phyloP scores from a whole-genome alignment of 2,329 filamentous ascomycete species.

The Acarospora socialis region DNA sequence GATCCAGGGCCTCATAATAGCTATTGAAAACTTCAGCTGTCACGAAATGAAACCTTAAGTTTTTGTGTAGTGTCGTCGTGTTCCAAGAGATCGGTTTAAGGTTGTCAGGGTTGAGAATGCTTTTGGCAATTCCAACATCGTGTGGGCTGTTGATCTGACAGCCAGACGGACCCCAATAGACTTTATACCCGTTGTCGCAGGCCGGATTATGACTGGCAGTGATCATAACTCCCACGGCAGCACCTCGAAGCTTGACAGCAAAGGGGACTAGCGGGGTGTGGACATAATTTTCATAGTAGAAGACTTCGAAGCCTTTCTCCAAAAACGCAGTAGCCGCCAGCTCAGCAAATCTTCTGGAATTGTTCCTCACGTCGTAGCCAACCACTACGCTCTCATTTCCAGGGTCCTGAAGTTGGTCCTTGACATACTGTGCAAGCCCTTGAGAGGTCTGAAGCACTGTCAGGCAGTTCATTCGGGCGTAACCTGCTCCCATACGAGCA shows the following conservation, averaged over 20 bases:
- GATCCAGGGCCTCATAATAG: constrained; percentile 27
- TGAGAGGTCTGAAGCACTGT: constrained; percentile 51
- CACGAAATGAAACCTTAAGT: constrained; percentile 25
- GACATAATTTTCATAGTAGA: constrained; percentile 41
- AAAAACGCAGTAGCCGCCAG: constrained; percentile 47
- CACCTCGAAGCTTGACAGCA: constrained; percentile 38
- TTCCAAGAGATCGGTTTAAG: constrained; percentile 37
- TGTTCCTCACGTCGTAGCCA: constrained; percentile 48
- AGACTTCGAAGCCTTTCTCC: constrained; percentile 43
- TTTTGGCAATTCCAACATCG: constrained; percentile 42
- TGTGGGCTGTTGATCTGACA: constrained; percentile 52
- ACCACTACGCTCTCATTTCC: constrained; percentile 40
- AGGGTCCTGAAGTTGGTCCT: constrained; percentile 29
- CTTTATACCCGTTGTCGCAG: constrained; percentile 53
- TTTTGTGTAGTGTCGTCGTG: constrained; percentile 27
- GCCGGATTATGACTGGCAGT: constrained; percentile 53
- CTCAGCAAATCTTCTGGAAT: constrained; percentile 46
- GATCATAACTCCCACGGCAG: constrained; percentile 49
- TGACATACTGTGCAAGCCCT: constrained; percentile 47
- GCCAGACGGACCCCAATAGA: constrained; percentile 51
- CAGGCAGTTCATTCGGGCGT: constrained; percentile 45
- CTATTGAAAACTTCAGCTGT: constrained; percentile 23
- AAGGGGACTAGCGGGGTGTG: constrained; percentile 51
- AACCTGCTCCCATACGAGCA: constrained; percentile 51
- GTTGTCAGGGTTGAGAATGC: constrained; percentile 43